phyloP scores from a whole-genome alignment of 371 early-diverging fungal genomes.

The Mortierella sp. region DNA sequence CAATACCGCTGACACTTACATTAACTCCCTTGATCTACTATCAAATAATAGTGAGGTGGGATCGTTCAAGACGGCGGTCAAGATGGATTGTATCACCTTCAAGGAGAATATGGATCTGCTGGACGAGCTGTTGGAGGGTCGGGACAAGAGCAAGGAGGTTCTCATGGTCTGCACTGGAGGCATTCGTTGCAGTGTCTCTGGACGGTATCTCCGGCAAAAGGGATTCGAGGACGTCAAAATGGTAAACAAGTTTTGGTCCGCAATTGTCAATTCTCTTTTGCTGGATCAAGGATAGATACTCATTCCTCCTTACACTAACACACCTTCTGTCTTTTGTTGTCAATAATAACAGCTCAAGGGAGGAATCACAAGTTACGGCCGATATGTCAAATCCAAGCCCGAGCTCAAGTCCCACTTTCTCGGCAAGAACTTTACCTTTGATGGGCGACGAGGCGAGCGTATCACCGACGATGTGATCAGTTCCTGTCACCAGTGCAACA shows the following conservation, averaged over 20 bases:
- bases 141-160: slow-evolving; percentile 63
- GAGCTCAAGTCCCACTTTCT: slow-evolving; percentile 67
- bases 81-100: slow-evolving; percentile 79
- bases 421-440: slow-evolving; percentile 88
- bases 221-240: slow-evolving; percentile 80
- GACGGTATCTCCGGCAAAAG: slow-evolving; percentile 74
- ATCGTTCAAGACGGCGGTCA: slow-evolving; percentile 71
- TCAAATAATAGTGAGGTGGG: slow-evolving; percentile 65
- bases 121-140: slow-evolving; percentile 40
- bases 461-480: slow-evolving; percentile 75
- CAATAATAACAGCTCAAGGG: slow-evolving; percentile 68
- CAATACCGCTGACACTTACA: not conserved
- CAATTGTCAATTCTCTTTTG: not conserved
- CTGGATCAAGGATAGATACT: not conserved
- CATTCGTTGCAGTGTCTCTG: slow-evolving; percentile 83
- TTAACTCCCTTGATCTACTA: not conserved
- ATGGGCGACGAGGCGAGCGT: slow-evolving; percentile 78
- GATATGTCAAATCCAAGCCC: slow-evolving; percentile 61
- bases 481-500: slow-evolving; percentile 78
- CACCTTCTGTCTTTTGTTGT: not conserved
- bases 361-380: slow-evolving; percentile 85
- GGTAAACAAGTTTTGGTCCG: slow-evolving; percentile 33
- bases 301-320: not conserved
- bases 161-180: slow-evolving; percentile 88
- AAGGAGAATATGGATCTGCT: slow-evolving; percentile 63